Evolutionary conservation across 768 basidiomycete species (phyloP), one percentile per base, ranked within the genome.

Genomic region (Candolleomyces efflorescens): DNA sequence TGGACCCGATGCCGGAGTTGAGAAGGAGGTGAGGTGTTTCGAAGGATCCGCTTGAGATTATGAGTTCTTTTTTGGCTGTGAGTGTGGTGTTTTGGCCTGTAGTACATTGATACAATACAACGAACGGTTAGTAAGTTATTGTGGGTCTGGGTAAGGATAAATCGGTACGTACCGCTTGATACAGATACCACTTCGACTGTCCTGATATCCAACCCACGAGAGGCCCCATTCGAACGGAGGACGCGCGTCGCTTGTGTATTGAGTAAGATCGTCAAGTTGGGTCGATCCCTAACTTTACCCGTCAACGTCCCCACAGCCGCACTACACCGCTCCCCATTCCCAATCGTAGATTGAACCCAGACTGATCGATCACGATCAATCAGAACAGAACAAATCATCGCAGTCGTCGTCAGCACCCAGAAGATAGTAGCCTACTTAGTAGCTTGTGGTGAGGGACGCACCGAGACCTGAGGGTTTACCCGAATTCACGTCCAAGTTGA

Each of bases 391-490:
- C n/a, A n/a, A n/a, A n/a, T n/a, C n/a, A n/a, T n/a, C n/a, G n/a
- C n/a, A n/a, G n/a, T n/a, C n/a, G n/a, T n/a, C n/a, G n/a, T n/a
- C n/a, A n/a, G n/a, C n/a, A n/a, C n/a, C n/a, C n/a, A n/a, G n/a
- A n/a, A n/a, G n/a, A n/a, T n/a, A n/a, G n/a, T n/a, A n/a, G n/a
- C n/a, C n/a, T n/a, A n/a, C n/a, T n/a, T n/a, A n/a, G n/a, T n/a
- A n/a, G n/a, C n/a, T n/a, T n/a, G n/a, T n/a, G n/a, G n/a, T n/a
- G n/a, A n/a, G n/a, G 26, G 48, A 23, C 1, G 60, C 72, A 78
- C 79, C 71, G 36, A 80, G 53, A 10, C 80, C 80, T 3, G 78
- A 53, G 0, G 72, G 72, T 7, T 63, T 65, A 13, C 81, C 80
- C 18, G 73, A 71, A 59, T 79, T 79, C 56, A 68, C 67, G 62